Evolutionary conservation across 192 early-diverging fungal genomes (phyloP).

Genomic region (Dissophora globulifera): DNA sequence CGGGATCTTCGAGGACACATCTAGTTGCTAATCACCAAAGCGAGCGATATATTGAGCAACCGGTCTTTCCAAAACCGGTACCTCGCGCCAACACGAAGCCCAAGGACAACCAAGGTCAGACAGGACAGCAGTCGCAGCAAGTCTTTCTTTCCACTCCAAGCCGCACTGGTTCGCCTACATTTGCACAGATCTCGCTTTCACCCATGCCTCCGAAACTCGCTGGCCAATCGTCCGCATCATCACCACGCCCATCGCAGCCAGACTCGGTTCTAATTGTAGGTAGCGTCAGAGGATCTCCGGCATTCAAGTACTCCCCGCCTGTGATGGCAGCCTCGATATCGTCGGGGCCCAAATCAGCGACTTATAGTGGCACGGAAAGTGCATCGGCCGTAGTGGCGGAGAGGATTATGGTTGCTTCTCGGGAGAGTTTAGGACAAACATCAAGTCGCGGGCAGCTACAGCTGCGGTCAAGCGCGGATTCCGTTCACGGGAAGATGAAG

Average conservation of each 20-base stretch:
- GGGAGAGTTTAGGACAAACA: slow-evolving; percentile 9
- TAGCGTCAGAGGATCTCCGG: slow-evolving; percentile 3
- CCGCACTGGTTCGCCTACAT: slow-evolving; percentile 1
- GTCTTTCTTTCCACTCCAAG: too few species aligned
- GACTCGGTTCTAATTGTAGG: slow-evolving; percentile 10
- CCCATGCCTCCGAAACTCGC: slow-evolving; percentile 39
- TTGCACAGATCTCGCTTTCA: slow-evolving; percentile 22
- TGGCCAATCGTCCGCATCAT: neutral
- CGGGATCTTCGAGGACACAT: slow-evolving; percentile 12
- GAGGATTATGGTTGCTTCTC: slow-evolving; percentile 19
- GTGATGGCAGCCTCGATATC: too few species aligned
- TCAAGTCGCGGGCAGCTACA: neutral
- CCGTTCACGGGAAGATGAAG: neutral
- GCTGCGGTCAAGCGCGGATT: neutral
- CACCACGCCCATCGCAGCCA: slow-evolving; percentile 1
- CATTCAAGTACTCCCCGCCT: too few species aligned
- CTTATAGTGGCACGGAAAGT: too few species aligned
- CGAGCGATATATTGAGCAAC: slow-evolving; percentile 42
- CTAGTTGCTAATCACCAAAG: slow-evolving; percentile 27
- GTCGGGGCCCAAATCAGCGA: too few species aligned
- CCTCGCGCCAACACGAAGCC: slow-evolving; percentile 20
- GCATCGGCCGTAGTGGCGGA: neutral
- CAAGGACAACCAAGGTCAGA: neutral
- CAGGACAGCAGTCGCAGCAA: neutral
- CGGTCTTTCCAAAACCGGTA: slow-evolving; percentile 30